Conservation (phyloP, 2,329 filamentous ascomycete genomes). For the Sclerotinia borealis region DNA sequence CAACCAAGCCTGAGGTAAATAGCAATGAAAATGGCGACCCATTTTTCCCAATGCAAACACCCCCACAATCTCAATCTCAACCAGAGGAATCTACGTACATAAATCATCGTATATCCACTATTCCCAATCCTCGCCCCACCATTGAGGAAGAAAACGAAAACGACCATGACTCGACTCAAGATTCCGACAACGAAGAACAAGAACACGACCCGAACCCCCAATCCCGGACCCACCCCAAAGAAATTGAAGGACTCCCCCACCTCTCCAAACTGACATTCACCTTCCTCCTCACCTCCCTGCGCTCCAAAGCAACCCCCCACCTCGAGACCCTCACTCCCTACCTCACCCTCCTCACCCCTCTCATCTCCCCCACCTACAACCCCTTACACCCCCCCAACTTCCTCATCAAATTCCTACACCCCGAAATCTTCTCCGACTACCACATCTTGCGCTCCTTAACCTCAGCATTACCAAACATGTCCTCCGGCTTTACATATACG, state of each 20-base stretch:
- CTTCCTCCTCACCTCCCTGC: not conserved
- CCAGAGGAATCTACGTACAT: not conserved
- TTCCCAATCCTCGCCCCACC: not conserved
- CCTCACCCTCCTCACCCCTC: conserved; percentile 14
- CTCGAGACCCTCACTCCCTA: not conserved
- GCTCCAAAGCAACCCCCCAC: not conserved
- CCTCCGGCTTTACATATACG: conserved; percentile 40
- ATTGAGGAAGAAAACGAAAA: not conserved
- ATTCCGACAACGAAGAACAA: not conserved
- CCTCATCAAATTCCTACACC: conserved; percentile 48
- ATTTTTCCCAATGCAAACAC: not conserved
- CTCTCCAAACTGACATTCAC: conserved; percentile 11
- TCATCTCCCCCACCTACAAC: conserved; percentile 25
- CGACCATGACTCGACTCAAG: not conserved
- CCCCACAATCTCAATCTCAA: not conserved
- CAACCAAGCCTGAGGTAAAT: conserved; percentile 30
- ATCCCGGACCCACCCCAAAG: not conserved
- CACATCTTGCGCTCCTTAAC: conserved; percentile 40
- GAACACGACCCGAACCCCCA: not conserved
- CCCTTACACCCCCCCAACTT: conserved; percentile 38
- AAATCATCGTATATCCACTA: not conserved
- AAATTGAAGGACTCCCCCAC: conserved; percentile 7
- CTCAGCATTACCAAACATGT: conserved; percentile 39
- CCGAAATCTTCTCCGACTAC: conserved; percentile 52
- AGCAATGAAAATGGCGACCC: not conserved